Percentiles rank a stretch among this genome's conserved stretches.
Evolutionary conservation across 1,139 yeast genomes (phyloP).

Genomic region (Candida labiduridarum): DNA sequence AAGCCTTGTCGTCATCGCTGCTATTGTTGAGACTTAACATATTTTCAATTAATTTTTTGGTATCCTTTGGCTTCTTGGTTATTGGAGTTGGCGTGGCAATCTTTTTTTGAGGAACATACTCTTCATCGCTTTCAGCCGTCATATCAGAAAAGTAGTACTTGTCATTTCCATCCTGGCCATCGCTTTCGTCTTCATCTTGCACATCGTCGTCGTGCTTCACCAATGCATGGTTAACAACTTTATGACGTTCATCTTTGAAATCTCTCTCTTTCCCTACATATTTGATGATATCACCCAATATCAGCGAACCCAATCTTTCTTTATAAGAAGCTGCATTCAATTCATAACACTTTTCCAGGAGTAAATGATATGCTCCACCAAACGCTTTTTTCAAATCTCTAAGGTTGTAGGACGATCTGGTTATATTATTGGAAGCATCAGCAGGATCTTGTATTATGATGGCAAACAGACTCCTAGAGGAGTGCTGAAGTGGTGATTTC

Average conservation of each 20-base stretch:
- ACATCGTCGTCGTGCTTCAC: slow-evolving; percentile 28
- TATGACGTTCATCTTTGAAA: slow-evolving; percentile 73
- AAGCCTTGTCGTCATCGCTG: slow-evolving; percentile 19
- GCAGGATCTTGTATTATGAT: slow-evolving; percentile 91
- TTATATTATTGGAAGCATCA: slow-evolving; percentile 78
- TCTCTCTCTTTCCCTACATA: slow-evolving; percentile 77
- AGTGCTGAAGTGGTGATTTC: slow-evolving; percentile 54
- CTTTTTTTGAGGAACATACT: slow-evolving; percentile 5
- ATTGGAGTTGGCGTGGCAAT: slow-evolving; percentile 8
- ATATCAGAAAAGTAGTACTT: slow-evolving; percentile 39
- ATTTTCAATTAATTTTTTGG: slow-evolving; percentile 26
- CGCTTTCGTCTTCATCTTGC: slow-evolving; percentile 27
- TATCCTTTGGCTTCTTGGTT: slow-evolving; percentile 18
- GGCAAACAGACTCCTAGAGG: slow-evolving; percentile 59
- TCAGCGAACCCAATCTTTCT: slow-evolving; percentile 70
- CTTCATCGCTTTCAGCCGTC: slow-evolving; percentile 43
- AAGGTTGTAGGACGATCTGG: slow-evolving; percentile 83
- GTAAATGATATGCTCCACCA: slow-evolving; percentile 85
- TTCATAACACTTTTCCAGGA: slow-evolving; percentile 70
- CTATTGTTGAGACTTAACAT: slow-evolving; percentile 28
- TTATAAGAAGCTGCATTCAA: slow-evolving; percentile 63
- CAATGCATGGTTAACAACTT: slow-evolving; percentile 65
- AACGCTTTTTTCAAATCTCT: slow-evolving; percentile 84
- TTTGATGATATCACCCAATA: slow-evolving; percentile 78
- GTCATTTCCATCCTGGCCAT: slow-evolving; percentile 38